These are phyloP conservation scores for Boletus semigastroideus DNA, from an alignment of 1,284 basidiomycete genomes.

Conservation along the genomic window DNA sequence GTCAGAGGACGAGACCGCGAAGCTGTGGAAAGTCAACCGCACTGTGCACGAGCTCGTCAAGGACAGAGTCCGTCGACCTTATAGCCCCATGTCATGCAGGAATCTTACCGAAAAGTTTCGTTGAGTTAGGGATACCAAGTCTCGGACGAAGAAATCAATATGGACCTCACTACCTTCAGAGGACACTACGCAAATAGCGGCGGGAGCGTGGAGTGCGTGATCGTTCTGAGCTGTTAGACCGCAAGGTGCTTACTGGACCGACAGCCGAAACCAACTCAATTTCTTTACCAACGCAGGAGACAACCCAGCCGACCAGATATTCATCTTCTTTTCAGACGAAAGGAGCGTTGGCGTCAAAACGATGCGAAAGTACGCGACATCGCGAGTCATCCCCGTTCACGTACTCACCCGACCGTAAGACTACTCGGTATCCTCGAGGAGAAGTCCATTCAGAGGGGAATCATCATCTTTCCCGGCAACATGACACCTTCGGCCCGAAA, in stretches of 20 bases:
- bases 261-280: slow-evolving; percentile 82
- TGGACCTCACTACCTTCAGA: slow-evolving; percentile 79
- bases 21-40: slow-evolving; percentile 94
- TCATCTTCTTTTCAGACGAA: slow-evolving; percentile 93
- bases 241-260: slow-evolving; percentile 12
- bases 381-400: neutral
- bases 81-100: slow-evolving; percentile 2
- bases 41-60: slow-evolving; percentile 97
- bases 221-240: slow-evolving; percentile 1
- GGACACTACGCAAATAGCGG: slow-evolving; percentile 60
- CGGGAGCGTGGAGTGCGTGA: slow-evolving; percentile 61
- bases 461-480: slow-evolving; percentile 94
- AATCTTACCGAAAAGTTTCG: slow-evolving; percentile 18
- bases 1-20: slow-evolving; percentile 76
- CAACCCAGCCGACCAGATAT: slow-evolving; percentile 81
- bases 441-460: slow-evolving; percentile 85
- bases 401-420: slow-evolving; percentile 43
- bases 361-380: slow-evolving; percentile 84
- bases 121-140: slow-evolving; percentile 78
- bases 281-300: slow-evolving; percentile 80
- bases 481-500: slow-evolving; percentile 98
- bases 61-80: slow-evolving; percentile 68
- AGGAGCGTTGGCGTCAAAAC: slow-evolving; percentile 92
- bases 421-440: slow-evolving; percentile 87
- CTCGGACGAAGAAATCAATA: slow-evolving; percentile 86